Evolutionary conservation across 2,329 filamentous ascomycete species (phyloP).

Genomic region (Basipetospora chlamydospora): DNA sequence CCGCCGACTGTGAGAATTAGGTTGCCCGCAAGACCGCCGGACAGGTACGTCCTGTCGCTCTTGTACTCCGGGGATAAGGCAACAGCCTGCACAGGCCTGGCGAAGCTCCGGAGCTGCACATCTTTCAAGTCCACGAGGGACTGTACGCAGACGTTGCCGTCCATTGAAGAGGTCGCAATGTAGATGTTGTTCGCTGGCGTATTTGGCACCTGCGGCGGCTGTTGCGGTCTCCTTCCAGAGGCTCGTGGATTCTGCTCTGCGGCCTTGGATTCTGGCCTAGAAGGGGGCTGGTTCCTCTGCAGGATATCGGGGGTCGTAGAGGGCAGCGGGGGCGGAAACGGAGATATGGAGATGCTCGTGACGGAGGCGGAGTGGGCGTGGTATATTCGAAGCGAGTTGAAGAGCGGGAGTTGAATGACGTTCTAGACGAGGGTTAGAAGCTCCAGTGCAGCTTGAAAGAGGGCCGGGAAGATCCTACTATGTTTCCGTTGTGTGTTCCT

Average conservation of each 20-base stretch:
- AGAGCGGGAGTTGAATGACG: conserved; percentile 67
- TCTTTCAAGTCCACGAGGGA: conserved; percentile 80
- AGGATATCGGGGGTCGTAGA: conserved; percentile 4
- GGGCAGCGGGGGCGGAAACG: conserved; percentile 48
- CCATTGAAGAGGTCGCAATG: conserved; percentile 84
- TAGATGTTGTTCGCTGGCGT: conserved; percentile 83
- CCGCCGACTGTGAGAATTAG: conserved; percentile 77
- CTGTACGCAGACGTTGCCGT: conserved; percentile 87
- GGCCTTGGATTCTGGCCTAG: conserved; percentile 15
- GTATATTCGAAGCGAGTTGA: conserved; percentile 72
- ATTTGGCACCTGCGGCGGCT: conserved; percentile 46
- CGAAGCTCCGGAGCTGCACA: conserved; percentile 84
- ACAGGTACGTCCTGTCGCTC: conserved; percentile 75
- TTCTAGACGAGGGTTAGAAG: conserved; percentile 42
- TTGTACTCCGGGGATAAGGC: conserved; percentile 93
- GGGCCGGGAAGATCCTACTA: conserved; percentile 42
- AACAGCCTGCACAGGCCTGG: conserved; percentile 79
- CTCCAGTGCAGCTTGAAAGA: too few relatives aligned
- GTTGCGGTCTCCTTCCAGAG: conserved; percentile 31
- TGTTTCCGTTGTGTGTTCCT: conserved; percentile 92
- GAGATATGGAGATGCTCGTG: conserved; percentile 80
- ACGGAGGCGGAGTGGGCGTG: conserved; percentile 87
- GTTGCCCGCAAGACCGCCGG: conserved; percentile 76
- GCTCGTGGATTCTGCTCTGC: conserved; percentile 22
- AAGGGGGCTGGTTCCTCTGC: not conserved